phyloP scores from a whole-genome alignment of 2,329 filamentous ascomycete species.

The Magnaporthiopsis incrustans region DNA sequence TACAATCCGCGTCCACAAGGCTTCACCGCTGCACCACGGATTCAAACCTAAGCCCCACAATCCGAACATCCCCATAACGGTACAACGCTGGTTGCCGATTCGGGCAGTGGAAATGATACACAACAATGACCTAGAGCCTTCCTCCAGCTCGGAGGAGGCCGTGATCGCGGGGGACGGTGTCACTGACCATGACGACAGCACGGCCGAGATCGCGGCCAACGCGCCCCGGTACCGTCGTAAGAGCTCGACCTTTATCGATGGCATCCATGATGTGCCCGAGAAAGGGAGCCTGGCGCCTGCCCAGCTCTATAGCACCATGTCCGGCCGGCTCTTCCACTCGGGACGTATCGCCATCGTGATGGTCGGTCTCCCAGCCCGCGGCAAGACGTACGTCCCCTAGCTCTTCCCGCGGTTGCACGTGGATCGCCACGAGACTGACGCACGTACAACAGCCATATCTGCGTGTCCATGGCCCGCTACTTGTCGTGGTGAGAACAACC shows the following conservation, averaged over 20 bases:
- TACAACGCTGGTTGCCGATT: not conserved
- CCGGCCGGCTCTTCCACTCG: constrained; percentile 91
- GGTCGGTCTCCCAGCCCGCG: constrained; percentile 86
- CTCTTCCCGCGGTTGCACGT: not conserved
- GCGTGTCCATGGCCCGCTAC: constrained; percentile 90
- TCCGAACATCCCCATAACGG: not conserved
- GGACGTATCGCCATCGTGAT: constrained; percentile 96
- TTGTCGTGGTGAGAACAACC: constrained; percentile 62
- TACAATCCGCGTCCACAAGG: not conserved
- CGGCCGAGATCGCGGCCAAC: constrained; percentile 84
- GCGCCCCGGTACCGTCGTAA: constrained; percentile 83
- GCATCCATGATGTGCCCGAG: constrained; percentile 86
- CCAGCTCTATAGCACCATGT: constrained; percentile 97
- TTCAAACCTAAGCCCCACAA: not conserved
- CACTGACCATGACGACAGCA: constrained; percentile 45
- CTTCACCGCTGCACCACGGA: not conserved
- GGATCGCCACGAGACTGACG: constrained; percentile 12
- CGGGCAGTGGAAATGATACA: not conserved
- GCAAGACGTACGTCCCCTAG: constrained; percentile 66
- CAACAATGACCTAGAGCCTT: not conserved
- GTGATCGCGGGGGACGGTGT: not conserved
- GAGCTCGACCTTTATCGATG: constrained; percentile 94
- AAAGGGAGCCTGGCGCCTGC: constrained; percentile 72
- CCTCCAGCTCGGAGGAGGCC: not conserved
- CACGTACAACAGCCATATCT: constrained; percentile 61